phyloP scores from a whole-genome alignment of 2,329 filamentous ascomycete species.

The Reticulascus tulasneorum region DNA sequence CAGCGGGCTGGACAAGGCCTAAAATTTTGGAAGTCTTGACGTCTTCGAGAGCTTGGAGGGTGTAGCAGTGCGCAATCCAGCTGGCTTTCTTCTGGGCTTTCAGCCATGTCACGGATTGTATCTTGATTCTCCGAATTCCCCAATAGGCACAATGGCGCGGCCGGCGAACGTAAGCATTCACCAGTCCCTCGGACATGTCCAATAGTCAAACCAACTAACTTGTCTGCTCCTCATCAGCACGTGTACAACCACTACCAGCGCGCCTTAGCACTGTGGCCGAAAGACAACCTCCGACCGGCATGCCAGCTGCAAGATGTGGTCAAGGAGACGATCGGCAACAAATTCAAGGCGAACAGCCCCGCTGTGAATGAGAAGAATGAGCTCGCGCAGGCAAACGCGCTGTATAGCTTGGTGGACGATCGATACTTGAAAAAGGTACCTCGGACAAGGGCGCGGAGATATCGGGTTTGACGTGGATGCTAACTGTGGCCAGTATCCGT shows the following conservation, averaged over 20 bases:
- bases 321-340: conserved; percentile 1
- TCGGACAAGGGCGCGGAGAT: neutral
- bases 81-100: too few species aligned
- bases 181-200: neutral
- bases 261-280: conserved; percentile 57
- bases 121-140: neutral
- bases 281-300: conserved; percentile 59
- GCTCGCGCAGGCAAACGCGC: conserved; percentile 53
- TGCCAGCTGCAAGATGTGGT: conserved; percentile 59
- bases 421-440: conserved; percentile 54
- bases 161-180: conserved; percentile 16
- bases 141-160: conserved; percentile 15
- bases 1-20: too few species aligned
- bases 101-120: too few species aligned
- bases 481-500: conserved; percentile 32
- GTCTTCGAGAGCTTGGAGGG: too few species aligned
- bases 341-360: too few species aligned
- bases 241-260: conserved; percentile 44
- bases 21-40: too few species aligned
- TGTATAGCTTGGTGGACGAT: conserved; percentile 57
- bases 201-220: conserved; percentile 3
- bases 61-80: too few species aligned
- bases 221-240: conserved; percentile 25
- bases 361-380: conserved; percentile 42
- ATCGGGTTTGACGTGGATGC: neutral